These are phyloP conservation scores for Chlorophyllum brunneum DNA, from an alignment of 768 basidiomycete species.

Conservation along the genomic window DNA sequence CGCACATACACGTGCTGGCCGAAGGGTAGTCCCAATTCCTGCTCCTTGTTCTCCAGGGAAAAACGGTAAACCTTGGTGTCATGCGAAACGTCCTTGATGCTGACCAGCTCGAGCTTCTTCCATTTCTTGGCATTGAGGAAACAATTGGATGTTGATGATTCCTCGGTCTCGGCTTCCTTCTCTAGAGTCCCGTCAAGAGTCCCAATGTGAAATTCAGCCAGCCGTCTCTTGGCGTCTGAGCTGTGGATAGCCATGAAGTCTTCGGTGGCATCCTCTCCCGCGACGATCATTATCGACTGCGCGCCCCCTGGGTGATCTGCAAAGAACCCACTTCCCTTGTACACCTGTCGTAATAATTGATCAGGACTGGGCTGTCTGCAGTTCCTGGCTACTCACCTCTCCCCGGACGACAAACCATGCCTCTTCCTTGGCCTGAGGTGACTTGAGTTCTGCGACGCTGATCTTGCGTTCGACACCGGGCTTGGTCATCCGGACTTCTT, in stretches of 20 bases:
- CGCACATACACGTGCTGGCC: no score
- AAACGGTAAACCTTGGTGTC: constrained; percentile 51
- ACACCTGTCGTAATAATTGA: no score
- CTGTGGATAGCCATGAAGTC: no score
- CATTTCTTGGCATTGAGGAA: constrained; percentile 45
- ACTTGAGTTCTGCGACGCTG: constrained; percentile 37
- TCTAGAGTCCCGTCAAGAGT: constrained; percentile 29
- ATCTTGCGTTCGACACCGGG: constrained; percentile 41
- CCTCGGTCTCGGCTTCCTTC: constrained; percentile 4
- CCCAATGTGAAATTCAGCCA: no score
- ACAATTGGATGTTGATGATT: constrained; percentile 2
- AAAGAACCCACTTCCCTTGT: no score
- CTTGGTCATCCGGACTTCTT: constrained; percentile 40
- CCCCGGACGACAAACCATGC: constrained; percentile 54
- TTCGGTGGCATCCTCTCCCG: no score
- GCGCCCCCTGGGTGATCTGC: no score
- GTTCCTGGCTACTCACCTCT: no score
- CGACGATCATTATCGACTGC: no score
- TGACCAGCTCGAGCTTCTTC: constrained; percentile 40
- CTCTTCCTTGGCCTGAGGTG: constrained; percentile 27
- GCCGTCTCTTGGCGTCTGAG: no score
- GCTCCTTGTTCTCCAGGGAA: constrained; percentile 33
- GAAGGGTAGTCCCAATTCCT: constrained; percentile 48
- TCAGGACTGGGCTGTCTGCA: no score
- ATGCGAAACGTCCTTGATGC: constrained; percentile 37